A percentile compares a stretch with the other conserved stretches of the same genome.
These are phyloP conservation scores for Sonneratia alba DNA, from an alignment of 345 rosid genomes.

Conservation along the genomic window DNA sequence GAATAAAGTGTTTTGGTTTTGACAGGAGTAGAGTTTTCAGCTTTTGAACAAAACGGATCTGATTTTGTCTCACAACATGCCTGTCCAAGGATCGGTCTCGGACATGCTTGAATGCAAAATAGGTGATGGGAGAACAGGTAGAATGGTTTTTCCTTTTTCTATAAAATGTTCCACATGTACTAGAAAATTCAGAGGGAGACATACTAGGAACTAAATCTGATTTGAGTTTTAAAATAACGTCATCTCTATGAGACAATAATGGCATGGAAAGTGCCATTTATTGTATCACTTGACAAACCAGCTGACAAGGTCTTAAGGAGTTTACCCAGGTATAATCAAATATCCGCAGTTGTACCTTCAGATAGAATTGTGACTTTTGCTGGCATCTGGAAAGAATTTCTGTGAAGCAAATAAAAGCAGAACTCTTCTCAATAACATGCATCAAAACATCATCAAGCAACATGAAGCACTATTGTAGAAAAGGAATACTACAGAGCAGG, in stretches of 20 bases:
- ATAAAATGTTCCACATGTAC: neutral
- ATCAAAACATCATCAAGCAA: neutral
- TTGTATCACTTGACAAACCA: neutral
- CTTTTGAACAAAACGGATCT: slow-evolving; percentile 66
- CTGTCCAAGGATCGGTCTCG: slow-evolving; percentile 56
- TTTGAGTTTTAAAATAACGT: neutral
- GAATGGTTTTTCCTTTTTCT: neutral
- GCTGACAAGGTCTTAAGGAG: neutral
- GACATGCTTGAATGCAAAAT: slow-evolving; percentile 53
- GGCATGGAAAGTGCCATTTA: slow-evolving; percentile 3
- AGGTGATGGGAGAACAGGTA: slow-evolving; percentile 14
- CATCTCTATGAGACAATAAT: neutral
- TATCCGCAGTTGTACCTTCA: neutral
- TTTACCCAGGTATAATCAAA: neutral
- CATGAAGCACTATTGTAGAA: neutral
- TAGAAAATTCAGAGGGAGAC: neutral
- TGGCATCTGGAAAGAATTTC: neutral
- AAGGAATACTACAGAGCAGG: neutral
- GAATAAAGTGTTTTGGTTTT: slow-evolving; percentile 69
- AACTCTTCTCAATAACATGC: neutral
- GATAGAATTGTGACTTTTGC: neutral
- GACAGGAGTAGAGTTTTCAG: slow-evolving; percentile 71
- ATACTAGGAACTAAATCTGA: neutral
- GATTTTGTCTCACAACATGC: slow-evolving; percentile 61
- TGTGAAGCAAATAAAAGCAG: neutral